A percentile compares a stretch with the other conserved stretches of the same genome.
phyloP scores from a whole-genome alignment of 768 basidiomycete species.

The Phlegmacium glaucopus region DNA sequence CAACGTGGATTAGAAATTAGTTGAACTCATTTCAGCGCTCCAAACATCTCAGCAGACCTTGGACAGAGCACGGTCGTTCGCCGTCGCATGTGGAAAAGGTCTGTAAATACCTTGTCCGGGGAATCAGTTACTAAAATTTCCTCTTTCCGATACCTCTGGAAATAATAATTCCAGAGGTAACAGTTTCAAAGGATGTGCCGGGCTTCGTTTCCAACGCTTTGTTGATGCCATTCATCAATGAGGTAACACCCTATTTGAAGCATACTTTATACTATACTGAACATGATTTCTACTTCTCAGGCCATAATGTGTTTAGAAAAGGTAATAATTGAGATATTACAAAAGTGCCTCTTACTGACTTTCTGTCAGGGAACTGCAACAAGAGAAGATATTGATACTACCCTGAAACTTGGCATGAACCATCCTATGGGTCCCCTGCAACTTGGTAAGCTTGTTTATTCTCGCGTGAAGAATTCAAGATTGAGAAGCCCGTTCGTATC shows the following conservation, averaged over 20 bases:
- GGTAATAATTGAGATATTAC: slow-evolving; percentile 34
- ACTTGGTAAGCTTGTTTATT: slow-evolving; percentile 48
- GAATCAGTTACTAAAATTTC: background rate
- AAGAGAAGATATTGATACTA: slow-evolving; percentile 93
- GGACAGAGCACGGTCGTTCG: slow-evolving; percentile 75
- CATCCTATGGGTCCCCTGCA: slow-evolving; percentile 95
- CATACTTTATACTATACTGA: background rate
- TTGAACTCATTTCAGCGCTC: slow-evolving; percentile 91
- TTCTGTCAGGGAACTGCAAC: slow-evolving; percentile 75
- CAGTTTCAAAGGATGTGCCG: slow-evolving; percentile 87
- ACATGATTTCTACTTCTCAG: slow-evolving; percentile 30
- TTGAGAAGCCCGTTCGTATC: background rate
- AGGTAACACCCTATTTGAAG: slow-evolving; percentile 41
- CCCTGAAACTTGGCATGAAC: slow-evolving; percentile 89
- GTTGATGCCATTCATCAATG: slow-evolving; percentile 97
- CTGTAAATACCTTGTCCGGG: slow-evolving; percentile 6
- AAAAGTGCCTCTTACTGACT: background rate
- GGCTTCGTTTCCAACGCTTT: slow-evolving; percentile 95
- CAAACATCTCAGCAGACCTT: slow-evolving; percentile 83
- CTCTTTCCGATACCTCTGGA: background rate
- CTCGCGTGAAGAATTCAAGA: background rate
- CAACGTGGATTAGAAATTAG: slow-evolving; percentile 60
- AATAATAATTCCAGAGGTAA: slow-evolving; percentile 66
- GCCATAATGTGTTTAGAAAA: slow-evolving; percentile 93
- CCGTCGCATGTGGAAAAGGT: slow-evolving; percentile 90